A percentile compares a stretch with the other conserved stretches of the same genome.
Conservation (phyloP, 1,284 basidiomycete genomes). For the Pseudozyma sp. region DNA sequence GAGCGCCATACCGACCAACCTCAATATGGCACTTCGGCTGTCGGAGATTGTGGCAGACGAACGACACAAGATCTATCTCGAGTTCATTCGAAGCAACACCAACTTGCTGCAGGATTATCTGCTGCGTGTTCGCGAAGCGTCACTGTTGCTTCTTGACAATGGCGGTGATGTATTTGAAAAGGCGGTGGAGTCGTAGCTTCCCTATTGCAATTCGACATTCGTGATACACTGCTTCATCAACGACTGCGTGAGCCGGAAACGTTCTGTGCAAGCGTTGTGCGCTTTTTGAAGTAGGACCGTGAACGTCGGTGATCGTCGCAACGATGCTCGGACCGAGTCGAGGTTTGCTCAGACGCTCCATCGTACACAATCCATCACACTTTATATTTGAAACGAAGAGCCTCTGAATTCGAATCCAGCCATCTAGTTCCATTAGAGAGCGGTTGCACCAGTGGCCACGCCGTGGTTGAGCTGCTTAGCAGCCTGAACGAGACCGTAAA, state of each 20-base stretch:
- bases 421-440: constrained; percentile 16
- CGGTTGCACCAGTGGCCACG: constrained; percentile 31
- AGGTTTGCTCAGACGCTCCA: no score
- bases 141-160: constrained; percentile 39
- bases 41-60: constrained; percentile 89
- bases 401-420: no score
- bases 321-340: no score
- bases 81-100: constrained; percentile 76
- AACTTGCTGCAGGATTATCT: constrained; percentile 63
- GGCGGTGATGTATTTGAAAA: constrained; percentile 49
- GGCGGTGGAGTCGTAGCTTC: constrained; percentile 28
- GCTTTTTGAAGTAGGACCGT: no score
- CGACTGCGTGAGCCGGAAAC: no score
- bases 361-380: no score
- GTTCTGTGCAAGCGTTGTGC: no score
- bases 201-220: not conserved
- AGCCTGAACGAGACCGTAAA: constrained; percentile 44
- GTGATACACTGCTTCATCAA: no score
- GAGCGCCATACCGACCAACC: constrained; percentile 77
- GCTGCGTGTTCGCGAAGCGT: constrained; percentile 59
- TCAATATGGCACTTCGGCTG: constrained; percentile 81
- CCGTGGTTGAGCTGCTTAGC: constrained; percentile 43
- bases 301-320: no score
- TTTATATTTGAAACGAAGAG: no score
- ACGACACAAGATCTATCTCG: constrained; percentile 85